Evolutionary conservation across 805 yeast genomes (phyloP).

Genomic region (Candida argentea): DNA sequence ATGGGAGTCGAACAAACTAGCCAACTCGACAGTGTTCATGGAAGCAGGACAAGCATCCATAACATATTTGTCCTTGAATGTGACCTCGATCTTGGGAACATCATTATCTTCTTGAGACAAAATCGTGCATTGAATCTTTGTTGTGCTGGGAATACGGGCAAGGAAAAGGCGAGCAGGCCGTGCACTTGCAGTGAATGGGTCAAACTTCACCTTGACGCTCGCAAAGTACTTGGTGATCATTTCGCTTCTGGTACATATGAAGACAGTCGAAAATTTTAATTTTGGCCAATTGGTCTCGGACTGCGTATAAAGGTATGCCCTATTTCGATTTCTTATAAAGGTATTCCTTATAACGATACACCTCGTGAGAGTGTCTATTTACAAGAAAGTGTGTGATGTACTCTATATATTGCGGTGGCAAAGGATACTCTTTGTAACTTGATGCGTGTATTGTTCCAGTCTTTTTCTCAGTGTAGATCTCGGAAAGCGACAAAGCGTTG

Average conservation of each 20-base stretch:
- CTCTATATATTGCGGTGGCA: no score
- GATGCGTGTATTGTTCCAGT: slow-evolving; percentile 5
- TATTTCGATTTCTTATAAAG: no score
- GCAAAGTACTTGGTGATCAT: slow-evolving; percentile 92
- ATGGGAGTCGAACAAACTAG: slow-evolving; percentile 64
- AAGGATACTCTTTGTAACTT: neutral
- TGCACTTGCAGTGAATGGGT: slow-evolving; percentile 57
- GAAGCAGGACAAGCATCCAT: slow-evolving; percentile 57
- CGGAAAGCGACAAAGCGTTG: no score
- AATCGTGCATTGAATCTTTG: slow-evolving; percentile 58
- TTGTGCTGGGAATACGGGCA: slow-evolving; percentile 68
- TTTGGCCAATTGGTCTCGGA: no score
- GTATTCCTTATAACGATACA: no score
- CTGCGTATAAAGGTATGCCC: no score
- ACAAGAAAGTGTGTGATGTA: no score
- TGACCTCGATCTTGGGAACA: slow-evolving; percentile 59
- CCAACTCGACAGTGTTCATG: slow-evolving; percentile 57
- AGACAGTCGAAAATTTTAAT: neutral
- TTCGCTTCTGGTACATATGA: no score
- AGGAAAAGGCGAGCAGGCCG: slow-evolving; percentile 73
- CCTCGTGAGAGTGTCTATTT: no score
- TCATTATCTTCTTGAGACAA: slow-evolving; percentile 36
- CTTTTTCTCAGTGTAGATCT: slow-evolving; percentile 9
- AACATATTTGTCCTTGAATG: slow-evolving; percentile 68
- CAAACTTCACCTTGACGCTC: slow-evolving; percentile 64